Evolutionary conservation across 306 rosid genomes (phyloP).

Genomic region (Luffa aegyptiaca): DNA sequence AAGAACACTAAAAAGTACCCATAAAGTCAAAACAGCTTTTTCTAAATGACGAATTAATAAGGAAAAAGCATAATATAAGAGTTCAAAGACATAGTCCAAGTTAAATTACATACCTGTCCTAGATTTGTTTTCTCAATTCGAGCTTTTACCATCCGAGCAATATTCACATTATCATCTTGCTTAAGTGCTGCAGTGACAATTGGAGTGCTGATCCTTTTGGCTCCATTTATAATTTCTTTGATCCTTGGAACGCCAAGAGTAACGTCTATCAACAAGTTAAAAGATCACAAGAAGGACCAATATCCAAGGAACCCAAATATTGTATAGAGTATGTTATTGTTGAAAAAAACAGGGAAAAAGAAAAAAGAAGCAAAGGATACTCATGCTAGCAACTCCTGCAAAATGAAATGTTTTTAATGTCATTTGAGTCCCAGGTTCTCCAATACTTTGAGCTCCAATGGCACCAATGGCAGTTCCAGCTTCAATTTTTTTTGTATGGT

Average conservation of each 20-base stretch:
- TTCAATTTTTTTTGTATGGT: conserved; percentile 59
- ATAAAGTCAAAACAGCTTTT: neutral
- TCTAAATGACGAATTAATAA: neutral
- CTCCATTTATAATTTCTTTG: conserved; percentile 82
- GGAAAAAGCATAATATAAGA: neutral
- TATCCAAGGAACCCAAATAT: conserved; percentile 4
- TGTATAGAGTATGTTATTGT: neutral
- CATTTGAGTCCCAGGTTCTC: conserved; percentile 99
- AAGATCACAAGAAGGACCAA: conserved; percentile 27
- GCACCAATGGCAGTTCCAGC: conserved; percentile 93
- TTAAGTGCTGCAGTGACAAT: conserved; percentile 74
- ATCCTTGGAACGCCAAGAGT: conserved; percentile 96
- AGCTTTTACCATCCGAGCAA: conserved; percentile 65
- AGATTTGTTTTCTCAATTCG: conserved; percentile 87
- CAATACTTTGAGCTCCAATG: conserved; percentile 97
- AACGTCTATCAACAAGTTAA: conserved; percentile 52
- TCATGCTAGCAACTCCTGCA: conserved; percentile 99
- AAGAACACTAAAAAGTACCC: neutral
- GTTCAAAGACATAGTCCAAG: neutral
- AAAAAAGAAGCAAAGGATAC: conserved; percentile 50
- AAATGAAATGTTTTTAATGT: conserved; percentile 90
- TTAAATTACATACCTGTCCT: conserved; percentile 52
- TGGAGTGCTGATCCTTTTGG: conserved; percentile 69
- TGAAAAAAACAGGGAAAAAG: neutral
- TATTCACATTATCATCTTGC: conserved; percentile 34